A percentile compares a stretch with the other conserved stretches of the same genome.
Conservation (phyloP, 306 rosid genomes). For the Quercus alba region DNA sequence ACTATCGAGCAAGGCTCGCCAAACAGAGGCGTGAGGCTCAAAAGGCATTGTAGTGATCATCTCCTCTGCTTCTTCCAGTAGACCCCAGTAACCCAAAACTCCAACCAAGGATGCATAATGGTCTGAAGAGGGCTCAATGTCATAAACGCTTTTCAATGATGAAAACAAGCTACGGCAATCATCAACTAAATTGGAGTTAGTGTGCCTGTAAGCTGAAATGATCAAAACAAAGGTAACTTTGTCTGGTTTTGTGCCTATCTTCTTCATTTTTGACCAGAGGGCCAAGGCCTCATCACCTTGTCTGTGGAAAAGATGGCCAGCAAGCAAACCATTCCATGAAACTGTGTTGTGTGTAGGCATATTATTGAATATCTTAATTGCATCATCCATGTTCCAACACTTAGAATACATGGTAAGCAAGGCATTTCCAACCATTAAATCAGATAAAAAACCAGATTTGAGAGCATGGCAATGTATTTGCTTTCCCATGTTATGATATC, state of each 20-base stretch:
- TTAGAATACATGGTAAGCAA: slow-evolving; percentile 75
- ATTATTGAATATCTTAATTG: slow-evolving; percentile 38
- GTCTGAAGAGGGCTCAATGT: slow-evolving; percentile 53
- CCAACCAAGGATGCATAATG: slow-evolving; percentile 72
- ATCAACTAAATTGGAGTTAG: slow-evolving; percentile 62
- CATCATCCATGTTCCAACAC: slow-evolving; percentile 77
- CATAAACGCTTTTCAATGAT: slow-evolving; percentile 51
- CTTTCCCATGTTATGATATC: slow-evolving; percentile 73
- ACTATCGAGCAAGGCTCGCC: slow-evolving; percentile 87
- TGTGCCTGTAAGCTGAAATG: slow-evolving; percentile 69
- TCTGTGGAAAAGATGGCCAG: slow-evolving; percentile 70
- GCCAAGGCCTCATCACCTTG: slow-evolving; percentile 68
- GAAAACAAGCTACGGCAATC: slow-evolving; percentile 53
- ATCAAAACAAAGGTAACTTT: slow-evolving; percentile 51
- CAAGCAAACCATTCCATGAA: slow-evolving; percentile 80
- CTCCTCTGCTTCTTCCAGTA: slow-evolving; percentile 79
- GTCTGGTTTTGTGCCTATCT: slow-evolving; percentile 59
- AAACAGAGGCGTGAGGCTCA: slow-evolving; percentile 53
- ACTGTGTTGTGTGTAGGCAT: slow-evolving; percentile 56
- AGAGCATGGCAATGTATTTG: slow-evolving; percentile 69
- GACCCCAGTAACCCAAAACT: slow-evolving; percentile 89
- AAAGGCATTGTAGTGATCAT: slow-evolving; percentile 53
- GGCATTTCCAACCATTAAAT: slow-evolving; percentile 71
- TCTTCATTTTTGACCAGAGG: slow-evolving; percentile 69
- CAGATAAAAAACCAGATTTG: slow-evolving; percentile 53